Percentiles rank a stretch among this genome's conserved stretches.
Conservation (phyloP, 345 rosid species). For the Diplotaxis tenuifolia region DNA sequence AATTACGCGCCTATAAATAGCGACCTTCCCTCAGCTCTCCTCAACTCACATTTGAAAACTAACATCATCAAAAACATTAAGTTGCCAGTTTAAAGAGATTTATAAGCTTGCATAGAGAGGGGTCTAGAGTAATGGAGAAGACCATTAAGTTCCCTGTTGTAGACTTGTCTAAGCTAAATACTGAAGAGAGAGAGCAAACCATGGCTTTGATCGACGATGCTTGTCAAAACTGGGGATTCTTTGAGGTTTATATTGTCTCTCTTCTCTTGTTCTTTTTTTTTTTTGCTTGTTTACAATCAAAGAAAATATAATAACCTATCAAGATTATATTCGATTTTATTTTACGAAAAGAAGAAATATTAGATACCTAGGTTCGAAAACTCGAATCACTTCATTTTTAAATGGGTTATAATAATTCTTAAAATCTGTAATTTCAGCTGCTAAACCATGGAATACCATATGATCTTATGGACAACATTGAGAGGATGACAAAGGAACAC, state of each 20-base stretch:
- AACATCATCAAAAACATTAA: constrained; percentile 6
- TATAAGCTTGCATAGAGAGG: neutral
- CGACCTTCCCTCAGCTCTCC: neutral
- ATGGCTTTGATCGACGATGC: constrained; percentile 66
- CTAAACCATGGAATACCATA: constrained; percentile 66
- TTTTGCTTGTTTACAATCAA: neutral
- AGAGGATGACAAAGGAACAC: constrained; percentile 66
- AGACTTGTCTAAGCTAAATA: constrained; percentile 59
- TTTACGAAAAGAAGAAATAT: neutral
- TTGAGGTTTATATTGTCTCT: constrained; percentile 55
- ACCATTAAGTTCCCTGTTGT: constrained; percentile 51
- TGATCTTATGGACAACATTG: constrained; percentile 67
- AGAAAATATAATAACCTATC: neutral
- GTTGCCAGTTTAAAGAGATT: neutral
- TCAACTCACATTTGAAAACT: constrained; percentile 19
- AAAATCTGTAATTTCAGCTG: constrained; percentile 38
- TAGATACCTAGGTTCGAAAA: neutral
- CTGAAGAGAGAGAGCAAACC: constrained; percentile 53
- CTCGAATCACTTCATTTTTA: neutral
- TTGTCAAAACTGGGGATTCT: constrained; percentile 84
- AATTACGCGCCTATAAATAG: constrained; percentile 66
- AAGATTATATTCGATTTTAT: neutral
- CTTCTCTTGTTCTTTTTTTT: neutral
- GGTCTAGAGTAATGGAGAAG: constrained; percentile 42
- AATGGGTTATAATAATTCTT: neutral